Evolutionary conservation across 768 basidiomycete genomes (phyloP), one percentile per base, ranked within the genome.

Genomic region (Tylopilus balloui): DNA sequence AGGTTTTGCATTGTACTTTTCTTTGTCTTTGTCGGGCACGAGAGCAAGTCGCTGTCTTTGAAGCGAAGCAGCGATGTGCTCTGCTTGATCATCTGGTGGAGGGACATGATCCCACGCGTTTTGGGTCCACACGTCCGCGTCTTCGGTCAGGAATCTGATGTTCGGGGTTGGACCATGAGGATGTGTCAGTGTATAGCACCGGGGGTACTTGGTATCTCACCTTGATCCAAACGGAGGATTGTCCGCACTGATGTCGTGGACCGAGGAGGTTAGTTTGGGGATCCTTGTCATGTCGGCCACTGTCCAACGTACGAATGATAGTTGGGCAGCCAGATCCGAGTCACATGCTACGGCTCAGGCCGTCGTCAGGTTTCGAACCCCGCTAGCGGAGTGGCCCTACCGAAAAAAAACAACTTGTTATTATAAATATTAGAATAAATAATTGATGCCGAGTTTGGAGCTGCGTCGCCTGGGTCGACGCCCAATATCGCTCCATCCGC

Each of bases 101-200:
- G 85, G 83, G 38, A 93, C 90, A 62, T 92, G 90, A 63, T 92
- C 89, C 93, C 90, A 93, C 1, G 90, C 91, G 60, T 92, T 92
- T 53, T 91, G 85, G 21, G 77, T 74, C 87, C 89, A 93, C 3
- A 91, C 85, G 55, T 89, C 79, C n/a, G 72, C 63, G 34, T 84
- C 78, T 21, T 83, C 73, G 38, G 77, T 83, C 32, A 91, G 75
- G 62, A 87, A 88, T 64, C 88, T 88, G 52, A 32, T 34, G n/a
- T n/a, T n/a, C n/a, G n/a, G n/a, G n/a, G n/a, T 34, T n/a, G n/a
- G 32, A 32, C 15, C 6, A 15, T 32, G 19, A n/a, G n/a, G n/a
- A 38, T 53, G 10, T 27, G 31, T 52, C 4, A 24, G 53, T 41
- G 44, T 11, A 28, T n/a, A 1, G 7, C 3, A 7, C 1, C 8